phyloP scores from a whole-genome alignment of 169 alveolate genomes.

The Plasmodium knowlesi region DNA sequence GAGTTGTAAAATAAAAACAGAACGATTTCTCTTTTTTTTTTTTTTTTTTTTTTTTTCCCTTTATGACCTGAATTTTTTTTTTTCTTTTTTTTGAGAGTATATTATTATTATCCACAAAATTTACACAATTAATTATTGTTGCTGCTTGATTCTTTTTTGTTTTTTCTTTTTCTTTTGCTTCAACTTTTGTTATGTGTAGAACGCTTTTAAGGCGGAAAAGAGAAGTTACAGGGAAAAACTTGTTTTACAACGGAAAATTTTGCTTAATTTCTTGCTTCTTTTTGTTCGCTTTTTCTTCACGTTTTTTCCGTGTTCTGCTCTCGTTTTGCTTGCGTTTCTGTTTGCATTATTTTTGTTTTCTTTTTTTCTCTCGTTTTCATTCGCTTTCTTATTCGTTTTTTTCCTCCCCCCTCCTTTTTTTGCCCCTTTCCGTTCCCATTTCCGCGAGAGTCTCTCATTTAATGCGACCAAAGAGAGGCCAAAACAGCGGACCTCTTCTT shows the following conservation, averaged over 20 bases:
- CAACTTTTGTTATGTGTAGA: neutral
- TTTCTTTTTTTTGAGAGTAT: neutral
- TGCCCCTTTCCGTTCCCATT: neutral
- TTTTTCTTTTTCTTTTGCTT: neutral
- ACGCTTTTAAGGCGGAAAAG: neutral
- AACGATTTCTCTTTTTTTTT: constrained; percentile 14
- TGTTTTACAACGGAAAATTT: neutral
- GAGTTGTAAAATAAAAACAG: constrained; percentile 24
- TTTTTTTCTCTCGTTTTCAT: neutral
- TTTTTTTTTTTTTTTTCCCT: constrained; percentile 20
- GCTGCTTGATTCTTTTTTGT: neutral
- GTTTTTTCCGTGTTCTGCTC: neutral
- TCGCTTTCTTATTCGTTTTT: neutral
- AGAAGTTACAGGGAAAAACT: neutral
- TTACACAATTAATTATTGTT: constrained; percentile 2
- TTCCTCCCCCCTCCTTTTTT: neutral
- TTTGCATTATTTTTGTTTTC: neutral
- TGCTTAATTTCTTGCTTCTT: neutral
- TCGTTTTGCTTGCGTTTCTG: neutral
- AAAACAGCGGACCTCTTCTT: neutral
- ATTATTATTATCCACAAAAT: neutral
- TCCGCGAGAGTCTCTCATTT: constrained; percentile 16
- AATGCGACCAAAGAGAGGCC: neutral
- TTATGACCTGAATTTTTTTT: neutral
- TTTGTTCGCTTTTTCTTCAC: neutral